These are phyloP conservation scores for Nyssa sinensis DNA, from an alignment of 148 eudicot genomes.

Conservation along the genomic window DNA sequence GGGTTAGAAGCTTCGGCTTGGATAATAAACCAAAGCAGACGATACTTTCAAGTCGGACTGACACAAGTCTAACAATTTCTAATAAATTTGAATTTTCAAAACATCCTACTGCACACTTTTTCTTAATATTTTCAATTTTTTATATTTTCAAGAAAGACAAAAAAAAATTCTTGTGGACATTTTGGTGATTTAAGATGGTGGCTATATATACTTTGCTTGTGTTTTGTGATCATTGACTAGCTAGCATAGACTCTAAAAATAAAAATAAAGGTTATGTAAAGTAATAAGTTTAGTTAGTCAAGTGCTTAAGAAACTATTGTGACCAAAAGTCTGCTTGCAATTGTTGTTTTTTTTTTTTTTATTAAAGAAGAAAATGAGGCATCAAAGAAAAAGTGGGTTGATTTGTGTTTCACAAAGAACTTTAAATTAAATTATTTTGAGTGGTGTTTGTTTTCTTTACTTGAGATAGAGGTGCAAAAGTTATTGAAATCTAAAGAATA, in stretches of 20 bases:
- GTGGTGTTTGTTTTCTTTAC: slow-evolving; percentile 24
- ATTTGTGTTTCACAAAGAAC: slow-evolving; percentile 20
- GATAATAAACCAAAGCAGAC: no score
- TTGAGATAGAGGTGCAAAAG: slow-evolving; percentile 23
- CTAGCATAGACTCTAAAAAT: background rate
- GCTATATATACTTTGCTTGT: background rate
- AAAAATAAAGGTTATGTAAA: no score
- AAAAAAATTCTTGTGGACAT: background rate
- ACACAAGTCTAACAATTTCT: no score
- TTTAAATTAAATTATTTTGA: slow-evolving; percentile 19
- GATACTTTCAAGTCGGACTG: no score
- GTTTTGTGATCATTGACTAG: slow-evolving; percentile 27
- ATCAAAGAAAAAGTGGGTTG: slow-evolving; percentile 25
- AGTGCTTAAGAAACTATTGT: slow-evolving; percentile 24
- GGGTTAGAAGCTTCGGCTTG: no score
- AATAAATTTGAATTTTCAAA: background rate
- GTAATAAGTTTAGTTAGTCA: no score
- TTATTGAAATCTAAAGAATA: slow-evolving; percentile 27
- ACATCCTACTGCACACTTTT: no score
- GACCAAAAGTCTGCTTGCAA: slow-evolving; percentile 19
- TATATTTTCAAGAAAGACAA: no score
- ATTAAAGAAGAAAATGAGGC: slow-evolving; percentile 2
- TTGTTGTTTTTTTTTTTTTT: slow-evolving; percentile 10
- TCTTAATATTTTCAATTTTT: no score
- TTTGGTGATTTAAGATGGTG: background rate